Conservation (phyloP, 768 basidiomycete genomes). For the Clathrus columnatus region DNA sequence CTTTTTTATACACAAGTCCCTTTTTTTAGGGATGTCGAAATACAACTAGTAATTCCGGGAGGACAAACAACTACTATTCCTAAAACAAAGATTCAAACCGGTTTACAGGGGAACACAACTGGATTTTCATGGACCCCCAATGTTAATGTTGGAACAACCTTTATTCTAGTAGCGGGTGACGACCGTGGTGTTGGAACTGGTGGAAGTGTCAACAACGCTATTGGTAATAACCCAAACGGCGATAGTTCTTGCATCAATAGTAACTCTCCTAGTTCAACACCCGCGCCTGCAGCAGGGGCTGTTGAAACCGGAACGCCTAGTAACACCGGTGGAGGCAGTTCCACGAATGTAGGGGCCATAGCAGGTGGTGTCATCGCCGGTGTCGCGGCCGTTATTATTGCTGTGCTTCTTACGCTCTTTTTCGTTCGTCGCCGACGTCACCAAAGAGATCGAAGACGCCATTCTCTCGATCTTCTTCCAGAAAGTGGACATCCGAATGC, state of each 20-base stretch:
- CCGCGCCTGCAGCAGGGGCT: slow-evolving; percentile 65
- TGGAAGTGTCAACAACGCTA: slow-evolving; percentile 56
- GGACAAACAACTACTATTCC: slow-evolving; percentile 68
- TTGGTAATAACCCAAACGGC: slow-evolving; percentile 38
- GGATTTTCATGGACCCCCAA: slow-evolving; percentile 66
- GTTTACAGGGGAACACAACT: slow-evolving; percentile 32
- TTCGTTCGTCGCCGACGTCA: slow-evolving; percentile 41
- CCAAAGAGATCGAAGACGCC: slow-evolving; percentile 36
- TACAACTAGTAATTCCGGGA: slow-evolving; percentile 70
- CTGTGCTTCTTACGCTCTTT: slow-evolving; percentile 36
- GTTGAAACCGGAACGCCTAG: slow-evolving; percentile 12
- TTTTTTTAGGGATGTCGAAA: slow-evolving; percentile 41
- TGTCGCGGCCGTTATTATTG: slow-evolving; percentile 38
- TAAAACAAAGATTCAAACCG: slow-evolving; percentile 31
- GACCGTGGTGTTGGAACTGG: slow-evolving; percentile 55
- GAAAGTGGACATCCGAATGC: slow-evolving; percentile 47
- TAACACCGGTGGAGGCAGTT: slow-evolving; percentile 28
- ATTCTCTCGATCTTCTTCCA: slow-evolving; percentile 55
- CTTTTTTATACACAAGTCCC: background rate
- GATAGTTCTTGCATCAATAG: slow-evolving; percentile 41
- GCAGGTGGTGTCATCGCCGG: slow-evolving; percentile 54
- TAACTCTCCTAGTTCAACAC: slow-evolving; percentile 66
- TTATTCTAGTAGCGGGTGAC: slow-evolving; percentile 64
- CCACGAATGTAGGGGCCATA: slow-evolving; percentile 39
- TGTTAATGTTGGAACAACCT: slow-evolving; percentile 53